Evolutionary conservation across 2,329 filamentous ascomycete genomes (phyloP).

Genomic region (Gaeumannomyces sp.): DNA sequence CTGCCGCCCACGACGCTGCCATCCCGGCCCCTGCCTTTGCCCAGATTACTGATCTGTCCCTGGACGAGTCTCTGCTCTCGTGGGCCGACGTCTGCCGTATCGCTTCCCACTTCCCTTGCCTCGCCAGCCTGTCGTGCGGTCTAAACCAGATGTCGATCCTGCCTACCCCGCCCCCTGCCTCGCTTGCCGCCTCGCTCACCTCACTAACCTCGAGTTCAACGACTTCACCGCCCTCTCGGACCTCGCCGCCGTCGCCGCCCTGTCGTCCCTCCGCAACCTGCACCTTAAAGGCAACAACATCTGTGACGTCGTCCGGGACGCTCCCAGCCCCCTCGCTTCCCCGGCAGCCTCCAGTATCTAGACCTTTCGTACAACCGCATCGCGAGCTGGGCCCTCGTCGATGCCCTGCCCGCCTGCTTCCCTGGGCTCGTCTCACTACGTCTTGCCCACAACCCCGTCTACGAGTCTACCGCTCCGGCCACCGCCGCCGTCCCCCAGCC

Average conservation of each 20-base stretch:
- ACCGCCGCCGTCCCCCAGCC: not conserved
- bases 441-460: constrained; percentile 81
- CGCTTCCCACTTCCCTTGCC: constrained; percentile 44
- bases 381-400: constrained; percentile 65
- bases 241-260: constrained; percentile 44
- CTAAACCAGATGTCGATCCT: constrained; percentile 53
- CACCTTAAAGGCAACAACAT: constrained; percentile 77
- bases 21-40: constrained; percentile 33
- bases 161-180: constrained; percentile 31
- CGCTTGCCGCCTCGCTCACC: constrained; percentile 46
- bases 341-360: constrained; percentile 52
- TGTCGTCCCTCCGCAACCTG: constrained; percentile 49
- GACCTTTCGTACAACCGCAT: constrained; percentile 71
- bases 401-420: constrained; percentile 59
- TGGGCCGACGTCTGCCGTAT: constrained; percentile 59
- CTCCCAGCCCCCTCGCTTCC: constrained; percentile 40
- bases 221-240: constrained; percentile 54
- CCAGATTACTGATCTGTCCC: constrained; percentile 51
- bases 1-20: constrained; percentile 15
- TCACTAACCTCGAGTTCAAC: constrained; percentile 70
- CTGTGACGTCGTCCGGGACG: constrained; percentile 28
- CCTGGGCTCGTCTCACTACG: constrained; percentile 71
- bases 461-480: constrained; percentile 34
- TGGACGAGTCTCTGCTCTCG: constrained; percentile 60
- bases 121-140: constrained; percentile 46